Percentiles rank a stretch among this genome's conserved stretches.
These are phyloP conservation scores for Solanum medicagineum DNA, from an alignment of 257 asterid species.

Conservation along the genomic window DNA sequence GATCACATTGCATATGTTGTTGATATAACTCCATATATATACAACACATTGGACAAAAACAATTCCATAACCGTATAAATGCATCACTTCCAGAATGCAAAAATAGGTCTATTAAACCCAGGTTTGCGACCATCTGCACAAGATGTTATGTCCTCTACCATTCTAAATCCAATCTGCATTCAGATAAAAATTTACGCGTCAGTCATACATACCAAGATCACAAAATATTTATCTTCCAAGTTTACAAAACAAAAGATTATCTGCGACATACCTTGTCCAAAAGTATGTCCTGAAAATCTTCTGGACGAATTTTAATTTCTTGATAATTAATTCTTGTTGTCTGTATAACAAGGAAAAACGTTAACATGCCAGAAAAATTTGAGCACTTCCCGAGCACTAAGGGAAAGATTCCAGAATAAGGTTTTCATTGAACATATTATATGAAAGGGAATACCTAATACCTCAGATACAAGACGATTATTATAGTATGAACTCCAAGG, in stretches of 20 bases:
- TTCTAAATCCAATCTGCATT: slow-evolving; percentile 77
- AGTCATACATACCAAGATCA: not conserved
- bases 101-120: slow-evolving; percentile 67
- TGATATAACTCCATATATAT: not conserved
- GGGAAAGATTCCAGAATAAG: not conserved
- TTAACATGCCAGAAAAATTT: not conserved
- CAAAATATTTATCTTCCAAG: not conserved
- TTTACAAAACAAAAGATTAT: not conserved
- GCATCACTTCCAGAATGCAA: slow-evolving; percentile 80
- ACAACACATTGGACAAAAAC: not conserved
- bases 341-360: slow-evolving; percentile 1
- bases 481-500: slow-evolving; percentile 80
- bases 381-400: not conserved
- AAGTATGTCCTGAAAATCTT: slow-evolving; percentile 77
- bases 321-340: slow-evolving; percentile 42
- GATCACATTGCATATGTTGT: not conserved
- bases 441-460: slow-evolving; percentile 36
- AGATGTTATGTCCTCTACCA: slow-evolving; percentile 56
- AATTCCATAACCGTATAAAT: not conserved
- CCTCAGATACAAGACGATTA: slow-evolving; percentile 80
- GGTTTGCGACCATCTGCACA: slow-evolving; percentile 38
- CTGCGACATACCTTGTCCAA: slow-evolving; percentile 52
- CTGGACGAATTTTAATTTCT: slow-evolving; percentile 53
- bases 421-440: too few species aligned
- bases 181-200: not conserved